Evolutionary conservation across 2,329 filamentous ascomycete species (phyloP).

Genomic region (Chaetomium sp.): DNA sequence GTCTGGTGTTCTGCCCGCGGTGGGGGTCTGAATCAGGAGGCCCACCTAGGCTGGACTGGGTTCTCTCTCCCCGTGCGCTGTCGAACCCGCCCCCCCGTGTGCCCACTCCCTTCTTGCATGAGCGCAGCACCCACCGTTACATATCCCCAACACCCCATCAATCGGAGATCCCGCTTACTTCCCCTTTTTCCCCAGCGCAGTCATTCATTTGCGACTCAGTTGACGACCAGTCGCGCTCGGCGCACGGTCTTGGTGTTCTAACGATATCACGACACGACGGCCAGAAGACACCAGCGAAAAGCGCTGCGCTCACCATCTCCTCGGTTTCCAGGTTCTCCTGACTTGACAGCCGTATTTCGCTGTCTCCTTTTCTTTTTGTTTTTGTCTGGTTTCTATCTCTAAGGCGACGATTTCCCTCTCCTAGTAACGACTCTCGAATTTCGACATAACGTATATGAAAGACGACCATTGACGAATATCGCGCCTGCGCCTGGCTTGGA

Average conservation of each 20-base stretch:
- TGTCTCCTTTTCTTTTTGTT: conserved; percentile 24
- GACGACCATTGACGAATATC: conserved; percentile 8
- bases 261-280: conserved; percentile 25
- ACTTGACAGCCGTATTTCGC: conserved; percentile 27
- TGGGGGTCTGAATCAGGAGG: conserved; percentile 12
- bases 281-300: conserved; percentile 20
- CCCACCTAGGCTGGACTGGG: conserved; percentile 1
- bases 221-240: conserved; percentile 35
- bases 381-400: neutral
- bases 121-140: conserved; percentile 28
- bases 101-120: conserved; percentile 21
- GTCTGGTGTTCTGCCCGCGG: neutral
- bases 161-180: conserved; percentile 21
- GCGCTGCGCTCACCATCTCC: conserved; percentile 26
- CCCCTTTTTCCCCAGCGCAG: conserved; percentile 31
- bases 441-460: conserved; percentile 5
- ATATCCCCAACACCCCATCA: conserved; percentile 31
- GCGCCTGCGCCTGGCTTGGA: conserved; percentile 6
- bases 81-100: conserved; percentile 16
- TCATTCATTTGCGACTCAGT: conserved; percentile 37
- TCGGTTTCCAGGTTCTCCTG: conserved; percentile 25
- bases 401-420: conserved; percentile 17
- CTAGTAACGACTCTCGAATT: conserved; percentile 5
- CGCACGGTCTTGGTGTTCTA: conserved; percentile 33
- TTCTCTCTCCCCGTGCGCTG: neutral